phyloP scores from a whole-genome alignment of 495 filamentous ascomycete species.

The Podospora pseudopauciseta region DNA sequence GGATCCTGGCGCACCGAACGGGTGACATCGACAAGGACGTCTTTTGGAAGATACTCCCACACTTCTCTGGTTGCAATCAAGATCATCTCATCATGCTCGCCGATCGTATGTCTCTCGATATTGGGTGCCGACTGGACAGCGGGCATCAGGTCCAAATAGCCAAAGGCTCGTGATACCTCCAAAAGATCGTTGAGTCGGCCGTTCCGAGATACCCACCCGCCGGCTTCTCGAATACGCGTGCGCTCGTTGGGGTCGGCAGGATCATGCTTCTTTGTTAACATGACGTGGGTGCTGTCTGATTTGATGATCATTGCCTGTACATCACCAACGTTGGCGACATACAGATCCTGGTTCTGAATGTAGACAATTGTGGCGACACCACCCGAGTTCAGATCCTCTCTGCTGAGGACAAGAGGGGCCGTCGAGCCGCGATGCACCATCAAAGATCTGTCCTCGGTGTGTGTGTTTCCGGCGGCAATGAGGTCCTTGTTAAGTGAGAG shows the following conservation, averaged over 20 bases:
- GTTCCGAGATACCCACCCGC: constrained; percentile 90
- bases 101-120: constrained; percentile 71
- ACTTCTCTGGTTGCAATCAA: constrained; percentile 87
- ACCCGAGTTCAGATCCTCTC: constrained; percentile 84
- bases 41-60: constrained; percentile 88
- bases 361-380: constrained; percentile 91
- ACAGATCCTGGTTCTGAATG: constrained; percentile 82
- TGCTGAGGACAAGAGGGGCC: constrained; percentile 66
- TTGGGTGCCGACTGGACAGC: constrained; percentile 88
- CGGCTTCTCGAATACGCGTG: constrained; percentile 86
- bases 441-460: constrained; percentile 65
- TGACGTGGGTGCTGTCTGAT: constrained; percentile 71
- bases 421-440: constrained; percentile 65
- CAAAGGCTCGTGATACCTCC: constrained; percentile 90
- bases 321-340: constrained; percentile 92
- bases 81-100: constrained; percentile 90
- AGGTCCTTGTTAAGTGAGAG: constrained; percentile 90
- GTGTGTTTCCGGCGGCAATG: constrained; percentile 77
- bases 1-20: constrained; percentile 76
- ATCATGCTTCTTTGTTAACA: constrained; percentile 87
- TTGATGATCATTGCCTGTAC: constrained; percentile 91
- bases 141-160: constrained; percentile 88
- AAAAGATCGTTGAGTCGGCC: constrained; percentile 90
- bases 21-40: constrained; percentile 87
- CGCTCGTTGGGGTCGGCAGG: constrained; percentile 80